Conservation (phyloP, 768 basidiomycete species). For the Guyanaporus albipodus region DNA sequence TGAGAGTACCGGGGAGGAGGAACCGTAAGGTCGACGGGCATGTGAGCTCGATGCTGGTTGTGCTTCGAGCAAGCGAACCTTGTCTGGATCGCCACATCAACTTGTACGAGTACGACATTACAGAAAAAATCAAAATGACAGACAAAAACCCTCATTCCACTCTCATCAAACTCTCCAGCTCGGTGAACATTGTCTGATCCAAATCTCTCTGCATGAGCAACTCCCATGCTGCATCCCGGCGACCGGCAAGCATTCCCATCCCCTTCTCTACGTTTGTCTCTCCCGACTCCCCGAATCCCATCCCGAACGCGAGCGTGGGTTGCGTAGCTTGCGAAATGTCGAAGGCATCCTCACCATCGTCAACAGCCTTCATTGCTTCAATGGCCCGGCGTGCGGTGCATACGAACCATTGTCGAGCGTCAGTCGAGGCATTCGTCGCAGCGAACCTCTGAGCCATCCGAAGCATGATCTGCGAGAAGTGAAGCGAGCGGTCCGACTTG, state of each 20-base stretch:
- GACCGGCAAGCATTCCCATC: conserved; percentile 68
- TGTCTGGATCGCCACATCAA: conserved; percentile 12
- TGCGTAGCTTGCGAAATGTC: conserved; percentile 57
- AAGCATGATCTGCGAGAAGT: conserved; percentile 67
- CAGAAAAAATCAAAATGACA: conserved; percentile 8
- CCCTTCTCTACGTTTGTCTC: conserved; percentile 66
- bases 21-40: conserved; percentile 36
- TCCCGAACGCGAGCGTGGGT: conserved; percentile 74
- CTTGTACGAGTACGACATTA: conserved; percentile 1
- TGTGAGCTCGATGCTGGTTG: conserved; percentile 11
- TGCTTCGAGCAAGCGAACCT: too few relatives aligned
- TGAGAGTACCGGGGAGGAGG: conserved; percentile 65
- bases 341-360: conserved; percentile 71
- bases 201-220: conserved; percentile 69
- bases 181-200: conserved; percentile 70
- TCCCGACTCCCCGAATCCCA: conserved; percentile 75
- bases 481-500: conserved; percentile 60
- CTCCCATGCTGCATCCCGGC: conserved; percentile 68
- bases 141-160: conserved; percentile 43
- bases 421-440: conserved; percentile 40
- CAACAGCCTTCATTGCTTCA: conserved; percentile 75
- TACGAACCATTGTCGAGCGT: conserved; percentile 49
- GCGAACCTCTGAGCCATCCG: conserved; percentile 67
- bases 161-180: conserved; percentile 74
- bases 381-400: conserved; percentile 62